Conservation (phyloP, 2,329 filamentous ascomycete species). For the Claviceps pazoutovae region DNA sequence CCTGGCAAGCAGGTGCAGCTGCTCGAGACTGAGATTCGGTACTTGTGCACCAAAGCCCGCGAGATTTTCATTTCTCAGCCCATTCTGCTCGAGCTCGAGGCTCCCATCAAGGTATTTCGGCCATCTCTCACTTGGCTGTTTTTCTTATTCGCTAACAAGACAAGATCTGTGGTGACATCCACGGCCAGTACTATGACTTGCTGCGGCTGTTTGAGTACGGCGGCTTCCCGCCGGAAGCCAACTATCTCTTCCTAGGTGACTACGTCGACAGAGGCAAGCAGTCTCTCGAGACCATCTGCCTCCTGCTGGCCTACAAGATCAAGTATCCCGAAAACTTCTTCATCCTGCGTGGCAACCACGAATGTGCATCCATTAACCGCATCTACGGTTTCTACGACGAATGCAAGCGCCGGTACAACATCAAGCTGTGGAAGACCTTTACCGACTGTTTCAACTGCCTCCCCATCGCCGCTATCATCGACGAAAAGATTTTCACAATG, state of each 20-base stretch:
- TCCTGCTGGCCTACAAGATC: conserved; percentile 97
- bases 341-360: conserved; percentile 94
- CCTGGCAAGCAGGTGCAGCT: conserved; percentile 98
- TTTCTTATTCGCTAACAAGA: background rate
- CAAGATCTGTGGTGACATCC: conserved; percentile 97
- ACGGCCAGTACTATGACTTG: conserved; percentile 97
- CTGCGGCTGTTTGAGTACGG: conserved; percentile 96
- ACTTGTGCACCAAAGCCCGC: conserved; percentile 92
- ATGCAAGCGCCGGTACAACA: conserved; percentile 98
- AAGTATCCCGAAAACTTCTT: conserved; percentile 99
- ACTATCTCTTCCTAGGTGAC: conserved; percentile 98
- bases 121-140: background rate
- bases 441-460: conserved; percentile 99
- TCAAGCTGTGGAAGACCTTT: conserved; percentile 99
- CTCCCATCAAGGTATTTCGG: conserved; percentile 80
- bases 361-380: conserved; percentile 96
- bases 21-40: conserved; percentile 90
- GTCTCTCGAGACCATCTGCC: conserved; percentile 94
- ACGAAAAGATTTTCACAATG: conserved; percentile 99
- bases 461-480: conserved; percentile 95
- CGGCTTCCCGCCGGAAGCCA: conserved; percentile 94
- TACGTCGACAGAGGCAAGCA: conserved; percentile 99
- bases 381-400: conserved; percentile 99
- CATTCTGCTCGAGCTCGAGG: conserved; percentile 92
- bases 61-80: conserved; percentile 99